A percentile compares a stretch with the other conserved stretches of the same genome.
Evolutionary conservation across 2,329 filamentous ascomycete species (phyloP).

Genomic region (Aphanocladium album): DNA sequence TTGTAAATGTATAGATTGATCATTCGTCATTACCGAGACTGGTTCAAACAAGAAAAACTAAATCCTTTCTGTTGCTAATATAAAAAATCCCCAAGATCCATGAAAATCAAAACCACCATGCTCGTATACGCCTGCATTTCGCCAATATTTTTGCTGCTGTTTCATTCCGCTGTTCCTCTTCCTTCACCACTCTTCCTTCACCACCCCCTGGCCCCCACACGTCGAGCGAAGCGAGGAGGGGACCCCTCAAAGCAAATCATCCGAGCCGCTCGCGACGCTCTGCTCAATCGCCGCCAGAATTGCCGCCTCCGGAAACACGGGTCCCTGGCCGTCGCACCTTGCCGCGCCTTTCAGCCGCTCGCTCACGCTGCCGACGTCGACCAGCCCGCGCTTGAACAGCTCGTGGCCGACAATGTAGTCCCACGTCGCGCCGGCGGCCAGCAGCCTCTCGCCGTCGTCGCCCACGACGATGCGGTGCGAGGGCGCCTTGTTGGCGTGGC

Average conservation of each 20-base stretch:
- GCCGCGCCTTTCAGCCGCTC: constrained; percentile 70
- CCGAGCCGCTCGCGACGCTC: constrained; percentile 70
- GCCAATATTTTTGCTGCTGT: no score
- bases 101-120: no score
- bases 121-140: no score
- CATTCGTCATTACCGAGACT: no score
- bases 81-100: no score
- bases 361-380: constrained; percentile 78
- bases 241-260: constrained; percentile 62
- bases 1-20: no score
- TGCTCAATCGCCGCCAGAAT: constrained; percentile 71
- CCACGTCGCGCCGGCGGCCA: constrained; percentile 79
- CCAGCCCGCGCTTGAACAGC: constrained; percentile 67
- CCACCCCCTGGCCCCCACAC: no score
- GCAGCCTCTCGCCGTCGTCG: constrained; percentile 61
- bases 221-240: no score
- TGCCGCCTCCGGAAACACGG: constrained; percentile 75
- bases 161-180: no score
- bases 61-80: no score
- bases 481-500: constrained; percentile 57
- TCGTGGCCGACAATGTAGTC: constrained; percentile 81
- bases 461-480: constrained; percentile 65
- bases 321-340: constrained; percentile 80
- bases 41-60: no score
- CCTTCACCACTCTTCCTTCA: no score